A percentile compares a stretch with the other conserved stretches of the same genome.
phyloP scores from a whole-genome alignment of 2,329 filamentous ascomycete genomes.

The Colletotrichum graminicola region DNA sequence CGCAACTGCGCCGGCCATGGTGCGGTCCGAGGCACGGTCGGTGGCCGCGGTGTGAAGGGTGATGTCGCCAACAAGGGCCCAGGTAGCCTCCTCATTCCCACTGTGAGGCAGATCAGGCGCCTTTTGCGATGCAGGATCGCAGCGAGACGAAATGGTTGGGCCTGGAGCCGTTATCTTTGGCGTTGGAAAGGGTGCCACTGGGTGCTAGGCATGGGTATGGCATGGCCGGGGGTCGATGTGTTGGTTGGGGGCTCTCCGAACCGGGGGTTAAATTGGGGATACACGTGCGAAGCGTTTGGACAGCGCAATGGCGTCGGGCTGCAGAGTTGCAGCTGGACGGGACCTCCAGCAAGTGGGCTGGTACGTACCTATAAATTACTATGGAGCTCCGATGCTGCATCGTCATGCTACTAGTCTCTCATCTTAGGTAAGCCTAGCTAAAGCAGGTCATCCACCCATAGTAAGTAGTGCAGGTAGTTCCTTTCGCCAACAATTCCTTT shows the following conservation, averaged over 20 bases:
- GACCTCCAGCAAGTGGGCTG: constrained; percentile 21
- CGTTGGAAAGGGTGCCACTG: constrained; percentile 37
- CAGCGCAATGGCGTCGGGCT: constrained; percentile 30
- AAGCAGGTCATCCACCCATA: too few species aligned
- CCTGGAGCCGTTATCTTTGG: constrained; percentile 41
- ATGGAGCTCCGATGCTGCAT: neutral
- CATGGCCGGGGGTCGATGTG: constrained; percentile 11
- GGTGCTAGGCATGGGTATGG: constrained; percentile 32
- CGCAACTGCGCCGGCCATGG: constrained; percentile 34
- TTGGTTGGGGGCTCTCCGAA: constrained; percentile 41
- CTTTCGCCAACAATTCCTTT: neutral
- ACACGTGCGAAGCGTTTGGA: constrained; percentile 40
- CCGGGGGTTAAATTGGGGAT: constrained; percentile 40
- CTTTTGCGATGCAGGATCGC: constrained; percentile 44
- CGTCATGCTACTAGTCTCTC: neutral
- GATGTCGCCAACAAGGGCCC: constrained; percentile 51
- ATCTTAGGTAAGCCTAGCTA: neutral
- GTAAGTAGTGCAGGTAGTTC: neutral
- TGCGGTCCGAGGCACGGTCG: constrained; percentile 43
- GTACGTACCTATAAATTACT: constrained; percentile 21
- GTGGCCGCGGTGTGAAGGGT: constrained; percentile 45
- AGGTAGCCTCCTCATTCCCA: constrained; percentile 61
- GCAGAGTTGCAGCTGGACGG: constrained; percentile 28
- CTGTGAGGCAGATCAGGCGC: constrained; percentile 47
- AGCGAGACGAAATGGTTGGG: constrained; percentile 39